Conservation (phyloP, 805 yeast species). For the Cephaloascus fragrans region DNA sequence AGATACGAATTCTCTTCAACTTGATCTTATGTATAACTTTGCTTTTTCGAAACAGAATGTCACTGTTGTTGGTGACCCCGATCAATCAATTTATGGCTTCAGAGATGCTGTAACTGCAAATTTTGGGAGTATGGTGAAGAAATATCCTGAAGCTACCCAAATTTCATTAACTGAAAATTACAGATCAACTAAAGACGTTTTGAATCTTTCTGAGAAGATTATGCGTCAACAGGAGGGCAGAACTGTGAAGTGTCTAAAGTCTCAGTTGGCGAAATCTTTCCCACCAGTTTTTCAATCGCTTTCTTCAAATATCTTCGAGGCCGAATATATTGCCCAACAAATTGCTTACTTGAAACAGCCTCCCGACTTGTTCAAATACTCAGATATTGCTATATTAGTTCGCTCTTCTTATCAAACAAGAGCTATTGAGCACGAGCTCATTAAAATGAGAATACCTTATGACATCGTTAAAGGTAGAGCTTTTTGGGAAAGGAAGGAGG, state of each 20-base stretch:
- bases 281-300: conserved; percentile 37
- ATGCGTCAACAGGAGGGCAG: conserved; percentile 54
- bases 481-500: conserved; percentile 73
- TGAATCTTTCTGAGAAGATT: conserved; percentile 52
- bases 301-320: conserved; percentile 40
- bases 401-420: conserved; percentile 56
- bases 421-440: conserved; percentile 54
- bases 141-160: conserved; percentile 15
- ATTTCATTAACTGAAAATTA: conserved; percentile 61
- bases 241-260: conserved; percentile 27
- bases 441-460: conserved; percentile 50
- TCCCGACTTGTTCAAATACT: conserved; percentile 34
- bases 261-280: conserved; percentile 32
- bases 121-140: conserved; percentile 43
- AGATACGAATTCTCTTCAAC: conserved; percentile 76
- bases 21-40: conserved; percentile 51
- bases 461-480: conserved; percentile 61
- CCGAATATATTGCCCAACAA: conserved; percentile 46
- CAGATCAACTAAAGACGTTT: conserved; percentile 63
- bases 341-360: conserved; percentile 35
- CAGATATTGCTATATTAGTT: conserved; percentile 68
- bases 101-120: conserved; percentile 69
- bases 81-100: conserved; percentile 88
- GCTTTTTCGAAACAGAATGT: conserved; percentile 38
- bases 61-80: conserved; percentile 94